phyloP scores from a whole-genome alignment of 306 rosid species.

The Echinosophora koreensis region DNA sequence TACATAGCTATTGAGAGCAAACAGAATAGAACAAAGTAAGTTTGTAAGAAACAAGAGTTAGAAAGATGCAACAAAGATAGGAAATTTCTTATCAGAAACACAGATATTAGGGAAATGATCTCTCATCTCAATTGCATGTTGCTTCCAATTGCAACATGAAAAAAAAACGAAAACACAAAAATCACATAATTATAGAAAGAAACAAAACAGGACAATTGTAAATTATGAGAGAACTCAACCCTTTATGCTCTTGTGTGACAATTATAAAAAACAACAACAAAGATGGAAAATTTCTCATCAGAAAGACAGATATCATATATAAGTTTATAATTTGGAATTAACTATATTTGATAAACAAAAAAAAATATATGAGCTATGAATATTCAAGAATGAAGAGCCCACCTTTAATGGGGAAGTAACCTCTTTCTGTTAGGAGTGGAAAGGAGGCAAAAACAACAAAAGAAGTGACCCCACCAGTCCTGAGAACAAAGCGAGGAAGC shows the following conservation, averaged over 20 bases:
- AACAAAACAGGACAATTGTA: slow-evolving; percentile 11
- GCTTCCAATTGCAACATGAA: slow-evolving; percentile 15
- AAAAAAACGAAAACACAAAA: not conserved
- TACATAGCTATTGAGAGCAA: not conserved
- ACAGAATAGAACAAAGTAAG: slow-evolving; percentile 4
- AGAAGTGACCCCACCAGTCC: slow-evolving; percentile 44
- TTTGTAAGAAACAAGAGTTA: not conserved
- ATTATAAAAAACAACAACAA: not conserved
- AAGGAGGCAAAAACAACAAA: slow-evolving; percentile 39
- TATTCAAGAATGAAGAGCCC: no score
- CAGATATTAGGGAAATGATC: not conserved
- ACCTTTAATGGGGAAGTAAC: slow-evolving; percentile 60
- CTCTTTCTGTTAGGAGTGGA: slow-evolving; percentile 39
- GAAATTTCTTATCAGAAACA: not conserved
- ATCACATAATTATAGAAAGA: no score
- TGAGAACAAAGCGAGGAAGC: slow-evolving; percentile 39
- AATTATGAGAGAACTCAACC: not conserved
- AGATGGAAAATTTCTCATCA: not conserved
- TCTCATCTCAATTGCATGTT: slow-evolving; percentile 19
- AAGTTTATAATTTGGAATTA: not conserved
- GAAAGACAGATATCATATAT: not conserved
- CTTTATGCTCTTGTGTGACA: not conserved
- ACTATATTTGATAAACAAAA: not conserved
- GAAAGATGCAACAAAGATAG: not conserved
- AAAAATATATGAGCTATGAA: not conserved